Evolutionary conservation across 2,329 filamentous ascomycete genomes (phyloP), one percentile per base, ranked within the genome.

Genomic region (Scopulariopsis brevicaulis): DNA sequence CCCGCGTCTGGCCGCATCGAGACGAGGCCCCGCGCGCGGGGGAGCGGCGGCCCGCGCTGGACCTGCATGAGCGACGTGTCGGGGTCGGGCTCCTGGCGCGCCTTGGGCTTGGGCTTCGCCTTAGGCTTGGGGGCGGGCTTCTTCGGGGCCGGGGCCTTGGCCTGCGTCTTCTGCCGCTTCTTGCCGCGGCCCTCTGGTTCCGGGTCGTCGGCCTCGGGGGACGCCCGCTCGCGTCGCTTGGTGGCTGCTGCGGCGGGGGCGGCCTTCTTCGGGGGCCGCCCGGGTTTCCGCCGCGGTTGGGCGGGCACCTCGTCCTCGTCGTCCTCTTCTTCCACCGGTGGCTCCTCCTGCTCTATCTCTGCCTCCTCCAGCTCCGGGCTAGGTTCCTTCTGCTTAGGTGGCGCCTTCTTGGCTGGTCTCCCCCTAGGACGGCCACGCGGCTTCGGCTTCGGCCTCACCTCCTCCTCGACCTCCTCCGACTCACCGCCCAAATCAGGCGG

Each of bases 31-130:
- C 79, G 77, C 46, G 74, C 71, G 64, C 76, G 81, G 56, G 81
- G 80, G 56, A 83, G 71, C 0, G 81, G 81, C 1, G 81, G 80
- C 0, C 78, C 78, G 10, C 77, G 77, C 43, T 80, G 78, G 11
- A 82, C 70, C 3, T 76, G 77, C 25, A 74, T 65, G 15, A 75
- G 68, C 0, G 75, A 77, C 8, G 75, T 73, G 40, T 81, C 80
- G 2, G 70, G 73, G 2, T 73, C 69, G n/a, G 71, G 73, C 14
- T 64, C 24, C 63, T 15, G 34, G 6, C 37, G 55, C 43, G 60
- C 59, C 61, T 69, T 64, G 59, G 62, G 60, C 62, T 68, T 63
- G 35, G 60, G 63, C 37, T 62, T 65, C 15, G 62, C 60, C 62
- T 68, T 63, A 37, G 60, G 63, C 35, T 62, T 65, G 18, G 40